Evolutionary conservation across 352 stramenopile species (phyloP), one percentile per base, ranked within the genome.

Genomic region (Thalassiosira delicatula): DNA sequence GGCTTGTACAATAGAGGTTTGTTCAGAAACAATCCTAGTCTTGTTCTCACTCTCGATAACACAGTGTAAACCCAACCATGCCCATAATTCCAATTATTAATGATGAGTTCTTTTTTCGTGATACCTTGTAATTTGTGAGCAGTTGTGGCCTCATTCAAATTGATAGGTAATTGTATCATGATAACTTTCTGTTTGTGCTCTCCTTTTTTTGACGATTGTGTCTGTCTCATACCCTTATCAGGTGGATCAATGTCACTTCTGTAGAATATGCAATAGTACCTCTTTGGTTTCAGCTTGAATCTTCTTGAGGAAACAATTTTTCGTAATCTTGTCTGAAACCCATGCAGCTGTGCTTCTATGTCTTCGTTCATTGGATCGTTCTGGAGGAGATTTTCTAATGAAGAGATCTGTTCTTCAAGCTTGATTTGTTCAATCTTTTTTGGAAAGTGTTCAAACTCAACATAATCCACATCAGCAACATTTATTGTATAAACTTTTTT

Each of bases 51-150:
- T 49, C 76, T 35, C 0, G 66, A 83, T 17, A 83, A 35, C 14
- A 83, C 76, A 0, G 51, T 33, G 42, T 74, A 83, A 54, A 74
- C 76, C 67, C 69, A 83, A 57, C 79, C 79, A 23, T 33, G 51
- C 51, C 25, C 21, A 25, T 27, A 56, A 5, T 60, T 60, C 5
- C 5, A 60, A 33, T 19, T 33, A 60, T 68, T 73, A 0, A 79
- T 37, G 51, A 84, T 75, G 0, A 83, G 25, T 30, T 33, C 57
- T 65, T 83, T 68, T 25, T 83, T 83, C 11, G 76, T 68, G n/a
- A 68, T 83, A n/a, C 76, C 76, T 63, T 83, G 76, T 25, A 83
- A 33, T 35, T 83, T 83, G 53, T 83, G 76, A 2, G 59, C 67
- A 30, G 65, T 83, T 19, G 76, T 83, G 29, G 67, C 76, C 68